Evolutionary conservation across 345 rosid genomes (phyloP), one percentile per base, ranked within the genome.

Genomic region (Abelmoschus esculentus): DNA sequence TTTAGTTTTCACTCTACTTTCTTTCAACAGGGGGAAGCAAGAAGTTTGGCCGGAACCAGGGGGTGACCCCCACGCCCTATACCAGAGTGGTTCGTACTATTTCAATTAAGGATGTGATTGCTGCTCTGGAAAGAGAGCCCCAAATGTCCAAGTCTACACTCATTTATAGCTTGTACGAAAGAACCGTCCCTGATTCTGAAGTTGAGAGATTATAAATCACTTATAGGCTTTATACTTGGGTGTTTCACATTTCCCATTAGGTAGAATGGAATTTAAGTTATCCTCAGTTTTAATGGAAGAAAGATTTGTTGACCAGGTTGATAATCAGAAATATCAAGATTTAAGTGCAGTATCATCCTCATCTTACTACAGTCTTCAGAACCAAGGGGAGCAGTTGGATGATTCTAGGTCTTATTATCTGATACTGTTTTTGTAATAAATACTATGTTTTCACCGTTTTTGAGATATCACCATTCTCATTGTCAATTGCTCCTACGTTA

Each of bases 91-190:
- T 80, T 56, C 90, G 89, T 53, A 74, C 80, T 44, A 82, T 96
- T 69, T 79, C 92, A 50, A 79, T 83, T 17, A 96, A 89, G 77
- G 99, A 96, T 75, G 87, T 90, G 58, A 84, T 92, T 61, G 84
- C 91, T 17, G 98, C 83, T 32, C 78, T 96, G 69, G 99, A 92
- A 82, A 87, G 95, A 75, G 99, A 96, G 75, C 96, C 99, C 19
- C 97, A 96, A 73, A 92, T 90, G 98, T 83, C 87, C 0, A 90
- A 83, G 77, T 96, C 99, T n/a, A 83, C 86, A 69, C 76, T 92
- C 65, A 69, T 92, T 36, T 96, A 89, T 73, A 86, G 85, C 70
- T 73, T 96, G 68, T 86, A 85, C 61, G 87, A 84, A 76, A 89
- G 82, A 79, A 61, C 74, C 15, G 28, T 73, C 15, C 73, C 84